Percentiles rank a stretch among this genome's conserved stretches.
These are phyloP conservation scores for Vanderwaltozyma polyspora DNA, from an alignment of 805 yeast species.

Conservation along the genomic window DNA sequence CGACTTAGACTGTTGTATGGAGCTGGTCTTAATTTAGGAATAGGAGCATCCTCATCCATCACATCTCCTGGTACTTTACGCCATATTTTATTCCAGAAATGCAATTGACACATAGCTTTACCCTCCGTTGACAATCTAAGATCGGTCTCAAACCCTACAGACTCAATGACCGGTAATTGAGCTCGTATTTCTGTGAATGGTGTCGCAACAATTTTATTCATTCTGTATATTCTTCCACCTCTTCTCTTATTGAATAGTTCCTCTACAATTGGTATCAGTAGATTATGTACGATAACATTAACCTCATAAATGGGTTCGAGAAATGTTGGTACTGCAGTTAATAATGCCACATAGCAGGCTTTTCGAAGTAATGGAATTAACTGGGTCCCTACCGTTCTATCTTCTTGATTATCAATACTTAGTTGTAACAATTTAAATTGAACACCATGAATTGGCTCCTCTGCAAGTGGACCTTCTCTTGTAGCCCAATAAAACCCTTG, in stretches of 20 bases:
- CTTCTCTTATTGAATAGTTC: slow-evolving; percentile 51
- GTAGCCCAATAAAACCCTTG: slow-evolving; percentile 81
- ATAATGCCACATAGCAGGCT: slow-evolving; percentile 72
- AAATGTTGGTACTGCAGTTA: slow-evolving; percentile 67
- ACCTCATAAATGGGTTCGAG: slow-evolving; percentile 73
- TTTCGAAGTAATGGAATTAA: slow-evolving; percentile 71
- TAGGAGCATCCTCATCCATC: slow-evolving; percentile 47
- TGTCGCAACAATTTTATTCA: slow-evolving; percentile 59
- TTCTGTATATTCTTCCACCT: slow-evolving; percentile 42
- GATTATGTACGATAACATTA: slow-evolving; percentile 42
- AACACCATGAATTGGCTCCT: slow-evolving; percentile 62
- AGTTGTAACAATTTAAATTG: slow-evolving; percentile 59
- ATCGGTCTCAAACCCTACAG: slow-evolving; percentile 83
- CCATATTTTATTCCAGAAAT: slow-evolving; percentile 54
- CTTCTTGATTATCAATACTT: slow-evolving; percentile 33
- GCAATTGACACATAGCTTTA: slow-evolving; percentile 56
- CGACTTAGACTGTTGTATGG: slow-evolving; percentile 61
- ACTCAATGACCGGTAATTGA: slow-evolving; percentile 75
- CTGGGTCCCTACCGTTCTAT: slow-evolving; percentile 45
- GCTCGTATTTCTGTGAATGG: slow-evolving; percentile 54
- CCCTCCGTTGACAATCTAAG: slow-evolving; percentile 69
- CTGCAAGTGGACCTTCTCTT: slow-evolving; percentile 86
- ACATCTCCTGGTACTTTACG: slow-evolving; percentile 85
- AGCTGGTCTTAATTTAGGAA: slow-evolving; percentile 71
- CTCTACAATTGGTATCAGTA: slow-evolving; percentile 39